These are phyloP conservation scores for Penicillium sp. DNA, from an alignment of 2,329 filamentous ascomycete species.

Conservation along the genomic window DNA sequence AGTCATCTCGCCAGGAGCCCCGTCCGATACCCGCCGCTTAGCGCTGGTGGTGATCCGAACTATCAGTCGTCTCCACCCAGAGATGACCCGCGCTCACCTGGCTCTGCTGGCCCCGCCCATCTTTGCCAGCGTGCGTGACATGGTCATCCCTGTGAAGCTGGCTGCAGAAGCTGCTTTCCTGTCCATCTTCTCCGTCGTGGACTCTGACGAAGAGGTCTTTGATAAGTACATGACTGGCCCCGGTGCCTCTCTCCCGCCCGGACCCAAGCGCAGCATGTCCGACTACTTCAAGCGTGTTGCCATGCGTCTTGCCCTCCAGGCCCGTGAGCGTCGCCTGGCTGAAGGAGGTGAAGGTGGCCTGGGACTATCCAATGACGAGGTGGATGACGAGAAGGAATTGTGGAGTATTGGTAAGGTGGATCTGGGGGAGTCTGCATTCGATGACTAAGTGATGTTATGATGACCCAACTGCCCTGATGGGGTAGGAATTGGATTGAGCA, in stretches of 20 bases:
- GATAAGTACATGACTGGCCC: conserved; percentile 82
- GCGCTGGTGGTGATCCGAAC: conserved; percentile 87
- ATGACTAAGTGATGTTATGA: conserved; percentile 30
- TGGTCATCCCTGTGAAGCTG: conserved; percentile 92
- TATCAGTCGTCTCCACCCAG: conserved; percentile 73
- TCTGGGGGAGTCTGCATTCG: conserved; percentile 59
- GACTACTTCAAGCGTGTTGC: conserved; percentile 98
- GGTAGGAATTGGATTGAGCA: conserved; percentile 17
- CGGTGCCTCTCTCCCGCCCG: conserved; percentile 65
- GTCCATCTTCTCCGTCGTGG: conserved; percentile 83
- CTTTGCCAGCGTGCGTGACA: conserved; percentile 86
- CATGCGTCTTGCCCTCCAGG: conserved; percentile 78
- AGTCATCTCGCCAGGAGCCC: conserved; percentile 73
- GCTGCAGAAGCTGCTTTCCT: conserved; percentile 94
- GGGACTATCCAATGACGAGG: conserved; percentile 84
- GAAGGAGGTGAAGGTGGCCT: conserved; percentile 86
- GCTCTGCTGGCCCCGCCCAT: conserved; percentile 76
- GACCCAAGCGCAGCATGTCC: conserved; percentile 82
- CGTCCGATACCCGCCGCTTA: conserved; percentile 81
- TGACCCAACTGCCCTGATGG: conserved; percentile 7
- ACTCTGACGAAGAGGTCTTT: conserved; percentile 82
- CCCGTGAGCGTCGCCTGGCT: conserved; percentile 83
- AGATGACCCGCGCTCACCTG: conserved; percentile 79
- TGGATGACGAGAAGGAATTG: conserved; percentile 91
- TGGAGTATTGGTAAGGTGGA: conserved; percentile 95